These are phyloP conservation scores for Leucosporidium yakuticum DNA, from an alignment of 768 basidiomycete genomes.

Conservation along the genomic window DNA sequence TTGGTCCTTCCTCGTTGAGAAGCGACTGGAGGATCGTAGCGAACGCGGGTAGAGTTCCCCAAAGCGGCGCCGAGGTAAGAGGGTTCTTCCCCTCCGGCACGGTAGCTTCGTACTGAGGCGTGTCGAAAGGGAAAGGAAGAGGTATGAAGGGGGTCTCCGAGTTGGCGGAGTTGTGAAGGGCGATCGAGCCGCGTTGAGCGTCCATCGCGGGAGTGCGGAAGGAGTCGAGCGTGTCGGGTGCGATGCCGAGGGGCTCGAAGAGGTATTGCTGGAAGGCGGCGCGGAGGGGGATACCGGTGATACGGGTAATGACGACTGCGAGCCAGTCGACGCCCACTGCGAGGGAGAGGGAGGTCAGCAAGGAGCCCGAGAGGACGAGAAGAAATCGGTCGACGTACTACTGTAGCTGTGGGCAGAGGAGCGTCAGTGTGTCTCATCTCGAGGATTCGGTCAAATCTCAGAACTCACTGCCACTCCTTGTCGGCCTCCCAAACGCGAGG, in stretches of 20 bases:
- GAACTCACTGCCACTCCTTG: neutral
- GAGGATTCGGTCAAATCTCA: neutral
- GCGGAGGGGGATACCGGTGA: conserved; percentile 3
- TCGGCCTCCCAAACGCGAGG: neutral
- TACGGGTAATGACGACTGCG: conserved; percentile 9
- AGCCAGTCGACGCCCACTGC: conserved; percentile 6
- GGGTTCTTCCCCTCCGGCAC: neutral
- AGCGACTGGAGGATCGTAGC: conserved; percentile 5
- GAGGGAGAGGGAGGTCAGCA: neutral
- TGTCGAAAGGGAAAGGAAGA: neutral
- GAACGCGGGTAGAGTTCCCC: neutral
- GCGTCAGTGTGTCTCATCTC: too few relatives aligned
- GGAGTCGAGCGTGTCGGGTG: conserved; percentile 11
- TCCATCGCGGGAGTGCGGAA: conserved; percentile 12
- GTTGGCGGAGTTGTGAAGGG: neutral
- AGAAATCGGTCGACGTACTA: neutral
- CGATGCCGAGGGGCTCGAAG: conserved; percentile 13
- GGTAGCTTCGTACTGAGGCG: neutral
- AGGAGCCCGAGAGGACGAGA: neutral
- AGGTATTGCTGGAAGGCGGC: neutral
- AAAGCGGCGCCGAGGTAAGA: conserved; percentile 3
- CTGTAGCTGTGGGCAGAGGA: neutral
- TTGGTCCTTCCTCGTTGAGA: conserved; percentile 9
- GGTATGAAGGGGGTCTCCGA: neutral
- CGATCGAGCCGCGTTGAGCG: too few relatives aligned